Evolutionary conservation across 2,329 filamentous ascomycete genomes (phyloP), one percentile per base, ranked within the genome.

Genomic region (Xylaria sp.): DNA sequence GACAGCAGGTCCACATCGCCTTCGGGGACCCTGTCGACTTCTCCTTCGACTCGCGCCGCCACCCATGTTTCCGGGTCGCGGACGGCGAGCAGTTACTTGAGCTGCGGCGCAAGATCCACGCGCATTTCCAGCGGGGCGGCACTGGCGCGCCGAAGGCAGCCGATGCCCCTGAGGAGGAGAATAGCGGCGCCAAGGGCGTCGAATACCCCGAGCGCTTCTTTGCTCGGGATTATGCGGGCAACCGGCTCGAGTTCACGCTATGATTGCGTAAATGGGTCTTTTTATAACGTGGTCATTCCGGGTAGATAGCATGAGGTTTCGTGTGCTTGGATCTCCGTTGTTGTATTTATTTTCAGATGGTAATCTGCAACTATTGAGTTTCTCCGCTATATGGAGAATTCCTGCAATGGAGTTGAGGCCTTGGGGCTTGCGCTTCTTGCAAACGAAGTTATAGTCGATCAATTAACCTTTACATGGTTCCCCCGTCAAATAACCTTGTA

Each of bases 181-280:
- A 69, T 60, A 78, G 72, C 12, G 75, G 87, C 2, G 78, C 81
- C 0, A 80, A 87, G 73, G 88, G 87, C 0, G 83, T 85, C 0
- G 89, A 90, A 76, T 90, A 89, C 73, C 88, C 89, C 0, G 81
- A 79, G 43, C 81, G 89, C 15, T 91, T 91, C 77, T 91, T 91
- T 76, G 88, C 87, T 0, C 83, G 86, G 66, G 86, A 88, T 71
- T 88, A 82, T 78, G 85, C 85, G 0, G 86, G 86, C 1, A 88
- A 88, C 72, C 76, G 83, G 62, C 74, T 88, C 41, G 86, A 88
- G 74, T 88, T 88, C 71, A 86, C 82, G 62, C 62, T 86, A 66
- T 86, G 67, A 68, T 41, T 6, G 20, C 41, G 23, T 31, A 39
- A 3, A 0, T 2, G 18, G 10, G 5, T 18, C 2, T 51, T 13